Conservation (phyloP, 768 basidiomycete genomes). For the Cystofilobasidium macerans region DNA sequence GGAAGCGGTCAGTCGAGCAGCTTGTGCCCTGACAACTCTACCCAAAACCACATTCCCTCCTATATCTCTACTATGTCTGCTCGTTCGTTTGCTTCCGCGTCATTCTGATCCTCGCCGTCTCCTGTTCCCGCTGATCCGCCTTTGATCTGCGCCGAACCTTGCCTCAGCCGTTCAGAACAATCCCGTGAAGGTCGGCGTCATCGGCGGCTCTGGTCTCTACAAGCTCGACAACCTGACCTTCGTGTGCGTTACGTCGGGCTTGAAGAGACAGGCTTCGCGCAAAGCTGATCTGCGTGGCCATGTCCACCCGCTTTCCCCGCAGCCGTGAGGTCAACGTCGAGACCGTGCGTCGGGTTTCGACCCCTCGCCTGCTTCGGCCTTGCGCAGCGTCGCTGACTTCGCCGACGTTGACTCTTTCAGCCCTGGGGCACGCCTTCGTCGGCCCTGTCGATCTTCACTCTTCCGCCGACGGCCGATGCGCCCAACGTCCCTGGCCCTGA, state of each 20-base stretch:
- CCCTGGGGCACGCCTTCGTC: constrained; percentile 90
- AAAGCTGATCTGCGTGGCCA: no score
- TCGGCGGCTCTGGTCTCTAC: constrained; percentile 43
- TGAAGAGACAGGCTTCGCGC: no score
- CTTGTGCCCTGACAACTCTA: no score
- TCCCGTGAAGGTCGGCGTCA: constrained; percentile 1
- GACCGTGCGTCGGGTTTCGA: constrained; percentile 48
- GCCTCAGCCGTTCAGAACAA: not conserved
- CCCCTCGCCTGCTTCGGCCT: not conserved
- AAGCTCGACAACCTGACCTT: constrained; percentile 81
- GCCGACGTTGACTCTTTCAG: constrained; percentile 41
- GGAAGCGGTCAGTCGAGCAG: no score
- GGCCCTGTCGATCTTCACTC: constrained; percentile 80
- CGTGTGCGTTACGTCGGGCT: constrained; percentile 64
- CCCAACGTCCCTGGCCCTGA: constrained; percentile 46
- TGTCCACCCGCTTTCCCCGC: no score
- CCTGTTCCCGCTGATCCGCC: no score
- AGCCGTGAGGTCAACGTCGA: constrained; percentile 54
- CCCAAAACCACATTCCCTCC: no score
- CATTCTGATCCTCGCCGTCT: no score
- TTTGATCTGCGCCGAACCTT: not conserved
- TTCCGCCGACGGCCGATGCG: constrained; percentile 42
- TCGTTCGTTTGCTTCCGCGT: no score
- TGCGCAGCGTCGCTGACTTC: no score
- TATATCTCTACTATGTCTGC: no score